Base-by-base conservation (phyloP, 1,139 yeast species). In the Pichia sp. region DNA sequence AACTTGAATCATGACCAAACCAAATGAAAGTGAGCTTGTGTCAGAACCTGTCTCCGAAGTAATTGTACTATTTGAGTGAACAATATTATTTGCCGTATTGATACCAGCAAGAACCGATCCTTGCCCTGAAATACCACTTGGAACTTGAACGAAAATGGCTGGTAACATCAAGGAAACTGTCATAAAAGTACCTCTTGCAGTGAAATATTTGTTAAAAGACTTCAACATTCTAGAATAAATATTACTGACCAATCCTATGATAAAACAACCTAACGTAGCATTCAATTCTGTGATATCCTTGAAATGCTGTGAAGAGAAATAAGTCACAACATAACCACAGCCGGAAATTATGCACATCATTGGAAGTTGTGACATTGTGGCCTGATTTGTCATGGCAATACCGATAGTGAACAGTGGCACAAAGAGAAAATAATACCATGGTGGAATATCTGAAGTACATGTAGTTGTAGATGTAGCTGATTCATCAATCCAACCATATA, bases 91-190 rank as follows among this genome's bases (percentile, higher is more conserved):
- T 1, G 97, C 97, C 36, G 77, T 74, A 37, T 69, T 69, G 26
- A 90, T 73, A 45, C 97, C 97, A 0, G 95, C 75, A 27, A 88
- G 72, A 44, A 90, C 72, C 5, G 95, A 76, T 37, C 94, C 84
- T 56, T 87, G 92, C 0, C 95, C 79, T 1, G 97, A 97, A 47
- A 92, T 80, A 58, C 97, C 97, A 1, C 94, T 81, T 4, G 97
- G 97, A 40, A 90, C 97, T 62, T 85, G 95, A 5, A 88, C 95
- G 58, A 90, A 88, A 45, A 90, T 86, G 0, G 94, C 97, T 0
- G 97, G 97, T 47, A 90, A 66, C 95, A 90, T 90, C 4, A 96
- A 95, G 37, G 95, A 82, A 34, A 90, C 95, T 0, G 97, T 96
- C 68, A 90, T 76, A n/a, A 96, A 96, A 4, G 61, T 49, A 3